A percentile compares a stretch with the other conserved stretches of the same genome.
These are phyloP conservation scores for Calycina marina DNA, from an alignment of 2,329 filamentous ascomycete species.

Conservation along the genomic window DNA sequence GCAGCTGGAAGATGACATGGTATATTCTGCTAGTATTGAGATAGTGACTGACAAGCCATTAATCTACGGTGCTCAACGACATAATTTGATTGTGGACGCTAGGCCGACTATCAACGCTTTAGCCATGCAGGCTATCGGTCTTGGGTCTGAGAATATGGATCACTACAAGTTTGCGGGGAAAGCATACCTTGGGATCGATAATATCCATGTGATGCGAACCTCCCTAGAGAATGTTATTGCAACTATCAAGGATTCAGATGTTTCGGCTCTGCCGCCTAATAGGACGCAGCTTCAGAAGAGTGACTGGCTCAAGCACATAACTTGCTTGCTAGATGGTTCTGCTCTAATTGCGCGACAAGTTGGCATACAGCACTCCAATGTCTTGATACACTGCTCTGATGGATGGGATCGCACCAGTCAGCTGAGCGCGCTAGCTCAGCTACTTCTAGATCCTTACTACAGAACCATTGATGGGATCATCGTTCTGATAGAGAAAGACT, in stretches of 20 bases:
- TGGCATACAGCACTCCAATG: constrained; percentile 84
- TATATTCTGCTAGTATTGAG: constrained; percentile 30
- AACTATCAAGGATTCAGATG: constrained; percentile 81
- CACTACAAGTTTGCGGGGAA: constrained; percentile 88
- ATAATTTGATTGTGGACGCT: constrained; percentile 91
- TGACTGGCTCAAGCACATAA: constrained; percentile 83
- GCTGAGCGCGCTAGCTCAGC: constrained; percentile 76
- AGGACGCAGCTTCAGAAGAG: constrained; percentile 69
- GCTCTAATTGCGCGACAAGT: constrained; percentile 75
- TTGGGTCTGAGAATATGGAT: constrained; percentile 95
- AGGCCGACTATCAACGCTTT: constrained; percentile 87
- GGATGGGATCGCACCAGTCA: constrained; percentile 97
- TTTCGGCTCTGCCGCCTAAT: constrained; percentile 69
- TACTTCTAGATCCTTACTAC: constrained; percentile 92
- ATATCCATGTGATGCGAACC: constrained; percentile 95
- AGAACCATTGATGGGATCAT: constrained; percentile 91
- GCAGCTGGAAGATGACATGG: constrained; percentile 53
- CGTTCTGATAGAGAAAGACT: constrained; percentile 89
- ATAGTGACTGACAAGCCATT: constrained; percentile 44
- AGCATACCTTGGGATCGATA: constrained; percentile 88
- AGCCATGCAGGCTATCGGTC: constrained; percentile 83
- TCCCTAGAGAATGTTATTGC: constrained; percentile 81
- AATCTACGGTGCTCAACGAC: constrained; percentile 83
- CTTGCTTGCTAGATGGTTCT: constrained; percentile 69
- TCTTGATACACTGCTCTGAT: constrained; percentile 94